phyloP scores from a whole-genome alignment of 163 green algal genomes.

The Chlorella variabilis region DNA sequence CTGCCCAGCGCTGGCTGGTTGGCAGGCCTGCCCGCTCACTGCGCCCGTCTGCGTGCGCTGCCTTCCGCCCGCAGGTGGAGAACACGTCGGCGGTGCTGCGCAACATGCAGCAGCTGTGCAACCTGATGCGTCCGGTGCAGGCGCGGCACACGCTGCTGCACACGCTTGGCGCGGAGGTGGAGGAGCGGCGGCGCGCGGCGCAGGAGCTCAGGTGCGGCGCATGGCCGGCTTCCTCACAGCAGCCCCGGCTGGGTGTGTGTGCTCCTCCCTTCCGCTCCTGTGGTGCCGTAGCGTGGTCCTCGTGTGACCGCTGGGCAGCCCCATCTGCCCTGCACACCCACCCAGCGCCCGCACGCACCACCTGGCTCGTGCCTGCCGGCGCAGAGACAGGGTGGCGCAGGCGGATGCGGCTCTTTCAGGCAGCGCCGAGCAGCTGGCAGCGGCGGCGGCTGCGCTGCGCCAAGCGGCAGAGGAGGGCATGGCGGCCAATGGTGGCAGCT shows the following conservation, averaged over 20 bases:
- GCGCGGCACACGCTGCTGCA: constrained; percentile 33
- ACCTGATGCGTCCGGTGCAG: constrained; percentile 49
- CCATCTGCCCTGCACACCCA: no score
- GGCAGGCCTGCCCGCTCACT: no score
- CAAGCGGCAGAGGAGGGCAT: neutral
- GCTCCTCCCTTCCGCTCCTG: no score
- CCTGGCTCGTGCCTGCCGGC: no score
- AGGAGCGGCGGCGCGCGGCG: constrained; percentile 15
- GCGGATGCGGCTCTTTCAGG: constrained; percentile 5
- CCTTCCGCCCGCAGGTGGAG: constrained; percentile 29
- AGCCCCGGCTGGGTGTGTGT: neutral
- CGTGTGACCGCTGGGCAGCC: no score
- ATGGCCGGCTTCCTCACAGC: neutral
- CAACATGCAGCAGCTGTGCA: constrained; percentile 66
- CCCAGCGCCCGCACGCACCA: no score
- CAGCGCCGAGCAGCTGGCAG: constrained; percentile 9
- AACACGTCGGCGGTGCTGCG: constrained; percentile 51
- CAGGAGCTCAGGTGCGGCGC: constrained; percentile 22
- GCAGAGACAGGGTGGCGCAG: constrained; percentile 16
- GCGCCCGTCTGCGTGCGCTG: neutral
- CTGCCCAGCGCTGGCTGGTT: neutral
- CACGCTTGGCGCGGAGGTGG: constrained; percentile 14
- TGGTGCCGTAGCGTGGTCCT: no score
- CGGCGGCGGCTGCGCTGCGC: constrained; percentile 6
- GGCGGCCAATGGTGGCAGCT: neutral